phyloP scores from a whole-genome alignment of 495 filamentous ascomycete genomes.

The Hypoxylon fuscum region DNA sequence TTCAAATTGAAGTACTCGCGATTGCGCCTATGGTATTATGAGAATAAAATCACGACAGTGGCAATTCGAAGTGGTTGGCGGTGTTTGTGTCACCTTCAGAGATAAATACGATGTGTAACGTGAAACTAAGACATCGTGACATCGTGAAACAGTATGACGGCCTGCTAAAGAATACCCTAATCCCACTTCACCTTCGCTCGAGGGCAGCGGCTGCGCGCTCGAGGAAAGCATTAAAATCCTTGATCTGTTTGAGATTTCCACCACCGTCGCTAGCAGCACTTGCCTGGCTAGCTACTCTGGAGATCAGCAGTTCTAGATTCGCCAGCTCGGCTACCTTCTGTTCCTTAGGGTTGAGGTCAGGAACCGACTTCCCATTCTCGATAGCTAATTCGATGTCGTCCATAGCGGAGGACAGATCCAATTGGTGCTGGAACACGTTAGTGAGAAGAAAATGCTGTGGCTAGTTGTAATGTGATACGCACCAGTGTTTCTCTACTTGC shows the following conservation, averaged over 20 bases:
- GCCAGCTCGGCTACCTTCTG: constrained; percentile 52
- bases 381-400: constrained; percentile 65
- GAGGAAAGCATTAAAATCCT: constrained; percentile 65
- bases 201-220: constrained; percentile 60
- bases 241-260: constrained; percentile 61
- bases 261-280: constrained; percentile 55
- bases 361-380: constrained; percentile 54
- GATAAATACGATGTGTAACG: not conserved
- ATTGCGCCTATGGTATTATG: not conserved
- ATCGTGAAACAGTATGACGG: too few species aligned
- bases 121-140: not conserved
- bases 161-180: not conserved
- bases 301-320: constrained; percentile 60
- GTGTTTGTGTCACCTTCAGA: not conserved
- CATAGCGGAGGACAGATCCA: constrained; percentile 60
- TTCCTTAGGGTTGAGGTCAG: constrained; percentile 48
- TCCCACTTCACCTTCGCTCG: constrained; percentile 48
- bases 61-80: not conserved
- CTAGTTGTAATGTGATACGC: constrained; percentile 31
- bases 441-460: not conserved
- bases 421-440: constrained; percentile 50
- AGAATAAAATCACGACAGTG: not conserved
- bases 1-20: not conserved
- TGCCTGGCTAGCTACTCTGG: constrained; percentile 55
- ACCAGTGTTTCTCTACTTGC: constrained; percentile 58